Conservation (phyloP, 2,329 filamentous ascomycete genomes). For the Diaporthe ampelina region DNA sequence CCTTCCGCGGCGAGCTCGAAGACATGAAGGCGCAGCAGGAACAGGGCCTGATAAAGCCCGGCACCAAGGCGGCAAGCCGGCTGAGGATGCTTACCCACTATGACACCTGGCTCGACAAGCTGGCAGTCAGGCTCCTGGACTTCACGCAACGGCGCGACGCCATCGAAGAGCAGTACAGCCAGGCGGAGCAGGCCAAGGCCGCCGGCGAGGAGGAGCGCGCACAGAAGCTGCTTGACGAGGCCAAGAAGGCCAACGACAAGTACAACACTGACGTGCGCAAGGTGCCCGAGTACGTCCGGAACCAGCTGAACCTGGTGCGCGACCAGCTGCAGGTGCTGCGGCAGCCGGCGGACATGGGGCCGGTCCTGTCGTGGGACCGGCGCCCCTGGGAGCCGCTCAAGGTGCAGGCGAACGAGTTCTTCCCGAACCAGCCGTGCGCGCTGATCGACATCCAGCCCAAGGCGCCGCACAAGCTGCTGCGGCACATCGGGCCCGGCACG, state of each 20-base stretch:
- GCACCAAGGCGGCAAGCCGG: constrained; percentile 23
- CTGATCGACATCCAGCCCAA: constrained; percentile 79
- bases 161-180: constrained; percentile 43
- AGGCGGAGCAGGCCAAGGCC: not conserved
- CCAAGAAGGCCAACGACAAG: constrained; percentile 40
- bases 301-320: constrained; percentile 46
- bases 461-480: constrained; percentile 62
- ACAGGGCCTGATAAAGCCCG: constrained; percentile 34
- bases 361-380: constrained; percentile 76
- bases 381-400: constrained; percentile 79
- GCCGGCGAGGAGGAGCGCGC: not conserved
- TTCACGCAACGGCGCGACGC: constrained; percentile 53
- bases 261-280: constrained; percentile 50
- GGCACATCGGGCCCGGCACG: constrained; percentile 57
- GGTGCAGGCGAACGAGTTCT: constrained; percentile 73
- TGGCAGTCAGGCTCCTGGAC: constrained; percentile 41
- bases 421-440: constrained; percentile 68
- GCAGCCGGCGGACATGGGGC: constrained; percentile 62
- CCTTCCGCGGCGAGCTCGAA: constrained; percentile 58
- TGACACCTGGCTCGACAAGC: constrained; percentile 39
- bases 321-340: constrained; percentile 69
- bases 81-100: constrained; percentile 41
- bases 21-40: constrained; percentile 52
- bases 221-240: constrained; percentile 18
- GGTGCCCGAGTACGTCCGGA: constrained; percentile 54